phyloP scores from a whole-genome alignment of 2,329 filamentous ascomycete genomes.

The Blastomyces percursus region DNA sequence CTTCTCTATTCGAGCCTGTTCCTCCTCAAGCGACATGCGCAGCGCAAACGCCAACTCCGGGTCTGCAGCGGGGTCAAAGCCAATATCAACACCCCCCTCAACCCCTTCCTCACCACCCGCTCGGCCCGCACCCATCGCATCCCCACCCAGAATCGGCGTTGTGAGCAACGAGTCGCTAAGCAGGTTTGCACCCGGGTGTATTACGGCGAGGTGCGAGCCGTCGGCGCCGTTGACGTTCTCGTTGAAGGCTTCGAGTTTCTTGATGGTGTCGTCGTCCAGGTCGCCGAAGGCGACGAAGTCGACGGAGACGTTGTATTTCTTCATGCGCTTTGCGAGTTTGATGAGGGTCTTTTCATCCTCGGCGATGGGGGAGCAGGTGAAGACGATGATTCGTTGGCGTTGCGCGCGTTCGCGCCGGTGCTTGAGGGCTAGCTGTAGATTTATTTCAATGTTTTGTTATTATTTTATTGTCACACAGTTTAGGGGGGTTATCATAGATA shows the following conservation, averaged over 20 bases:
- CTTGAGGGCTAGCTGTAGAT: constrained; percentile 73
- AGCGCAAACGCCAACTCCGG: constrained; percentile 89
- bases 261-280: constrained; percentile 73
- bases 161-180: constrained; percentile 85
- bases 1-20: constrained; percentile 86
- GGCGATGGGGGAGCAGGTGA: constrained; percentile 83
- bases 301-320: constrained; percentile 89
- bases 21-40: constrained; percentile 96
- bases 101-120: constrained; percentile 41
- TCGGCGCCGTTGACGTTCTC: constrained; percentile 85
- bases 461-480: no score
- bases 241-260: constrained; percentile 88
- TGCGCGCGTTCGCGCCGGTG: constrained; percentile 97
- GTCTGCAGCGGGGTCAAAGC: constrained; percentile 81
- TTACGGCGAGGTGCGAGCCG: constrained; percentile 79
- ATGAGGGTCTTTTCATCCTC: constrained; percentile 84
- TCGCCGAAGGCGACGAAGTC: constrained; percentile 95
- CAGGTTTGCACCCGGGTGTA: constrained; percentile 81
- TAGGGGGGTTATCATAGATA: neutral
- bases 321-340: constrained; percentile 93
- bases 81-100: constrained; percentile 60
- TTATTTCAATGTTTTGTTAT: no score
- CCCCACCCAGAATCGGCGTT: constrained; percentile 80
- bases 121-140: constrained; percentile 49
- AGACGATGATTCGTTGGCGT: constrained; percentile 91